Percentiles rank a stretch among this genome's conserved stretches.
Conservation (phyloP, 2,329 filamentous ascomycete genomes). For the Fusarium brachygibbosum region DNA sequence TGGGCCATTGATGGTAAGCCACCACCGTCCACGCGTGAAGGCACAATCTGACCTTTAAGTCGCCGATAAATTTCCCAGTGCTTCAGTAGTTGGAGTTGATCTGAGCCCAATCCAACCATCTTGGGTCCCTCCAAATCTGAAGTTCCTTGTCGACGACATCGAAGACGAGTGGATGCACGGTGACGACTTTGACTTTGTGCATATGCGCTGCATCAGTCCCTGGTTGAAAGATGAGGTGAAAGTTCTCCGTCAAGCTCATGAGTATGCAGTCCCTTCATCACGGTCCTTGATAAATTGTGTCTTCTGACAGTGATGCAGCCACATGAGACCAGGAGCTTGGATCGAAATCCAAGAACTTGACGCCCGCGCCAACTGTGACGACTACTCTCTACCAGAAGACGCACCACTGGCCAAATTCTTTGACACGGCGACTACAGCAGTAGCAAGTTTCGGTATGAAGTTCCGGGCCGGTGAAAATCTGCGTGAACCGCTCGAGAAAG, state of each 20-base stretch:
- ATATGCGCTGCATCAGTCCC: conserved; percentile 45
- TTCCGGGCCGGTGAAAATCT: conserved; percentile 45
- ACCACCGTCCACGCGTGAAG: accelerated
- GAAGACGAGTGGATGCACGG: conserved; percentile 64
- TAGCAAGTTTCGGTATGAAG: conserved; percentile 53
- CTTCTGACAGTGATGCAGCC: conserved; percentile 1
- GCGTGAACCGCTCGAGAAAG: conserved; percentile 24
- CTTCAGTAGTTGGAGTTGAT: conserved; percentile 44
- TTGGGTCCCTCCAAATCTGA: conserved; percentile 59
- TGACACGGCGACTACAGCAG: conserved; percentile 37
- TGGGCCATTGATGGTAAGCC: conserved; percentile 43
- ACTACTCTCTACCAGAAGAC: conserved; percentile 54
- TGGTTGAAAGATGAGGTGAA: conserved; percentile 39
- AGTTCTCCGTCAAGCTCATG: conserved; percentile 35
- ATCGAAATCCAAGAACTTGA: conserved; percentile 55
- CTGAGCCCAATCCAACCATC: conserved; percentile 46
- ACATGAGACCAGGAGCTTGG: conserved; percentile 42
- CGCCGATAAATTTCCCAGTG: conserved; percentile 46
- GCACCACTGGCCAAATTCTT: conserved; percentile 50
- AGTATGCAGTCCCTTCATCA: conserved; percentile 9
- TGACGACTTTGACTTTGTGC: conserved; percentile 39
- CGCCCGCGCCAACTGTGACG: conserved; percentile 55
- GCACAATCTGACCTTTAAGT: conserved; percentile 13
- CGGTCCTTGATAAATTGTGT: accelerated
- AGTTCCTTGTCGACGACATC: conserved; percentile 55